Conservation (phyloP, 805 yeast species). For the Sugiyamaella chiloensis region DNA sequence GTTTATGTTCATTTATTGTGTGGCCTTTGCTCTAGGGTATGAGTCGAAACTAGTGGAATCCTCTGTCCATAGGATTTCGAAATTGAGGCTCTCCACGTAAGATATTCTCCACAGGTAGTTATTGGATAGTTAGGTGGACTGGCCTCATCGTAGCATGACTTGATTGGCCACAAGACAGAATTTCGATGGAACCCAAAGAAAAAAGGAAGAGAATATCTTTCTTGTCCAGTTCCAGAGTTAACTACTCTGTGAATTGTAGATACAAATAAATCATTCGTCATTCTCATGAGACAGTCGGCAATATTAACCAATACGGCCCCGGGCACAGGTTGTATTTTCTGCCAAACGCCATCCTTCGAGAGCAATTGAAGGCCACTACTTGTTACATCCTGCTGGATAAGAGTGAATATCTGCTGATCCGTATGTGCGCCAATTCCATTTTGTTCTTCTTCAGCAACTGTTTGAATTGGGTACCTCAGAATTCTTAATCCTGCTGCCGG, state of each 20-base stretch:
- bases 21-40: background rate
- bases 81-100: conserved; percentile 1
- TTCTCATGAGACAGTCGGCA: conserved; percentile 36
- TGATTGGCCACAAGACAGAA: conserved; percentile 23
- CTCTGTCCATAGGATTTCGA: background rate
- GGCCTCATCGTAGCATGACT: conserved; percentile 23
- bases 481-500: conserved; percentile 4
- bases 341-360: background rate
- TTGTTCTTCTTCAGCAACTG: background rate
- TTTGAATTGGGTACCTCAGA: background rate
- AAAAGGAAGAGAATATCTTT: conserved; percentile 34
- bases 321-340: background rate
- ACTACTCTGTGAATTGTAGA: conserved; percentile 38
- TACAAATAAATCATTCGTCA: conserved; percentile 38
- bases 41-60: background rate
- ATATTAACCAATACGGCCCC: background rate
- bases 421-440: background rate
- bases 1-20: background rate
- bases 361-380: background rate
- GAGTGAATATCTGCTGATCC: background rate
- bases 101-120: conserved; percentile 13
- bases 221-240: conserved; percentile 23
- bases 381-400: background rate
- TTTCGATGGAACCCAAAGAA: conserved; percentile 27
- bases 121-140: conserved; percentile 22